Evolutionary conservation across 805 yeast genomes (phyloP), one percentile per base, ranked within the genome.

Genomic region (Metschnikowia henanensis): DNA sequence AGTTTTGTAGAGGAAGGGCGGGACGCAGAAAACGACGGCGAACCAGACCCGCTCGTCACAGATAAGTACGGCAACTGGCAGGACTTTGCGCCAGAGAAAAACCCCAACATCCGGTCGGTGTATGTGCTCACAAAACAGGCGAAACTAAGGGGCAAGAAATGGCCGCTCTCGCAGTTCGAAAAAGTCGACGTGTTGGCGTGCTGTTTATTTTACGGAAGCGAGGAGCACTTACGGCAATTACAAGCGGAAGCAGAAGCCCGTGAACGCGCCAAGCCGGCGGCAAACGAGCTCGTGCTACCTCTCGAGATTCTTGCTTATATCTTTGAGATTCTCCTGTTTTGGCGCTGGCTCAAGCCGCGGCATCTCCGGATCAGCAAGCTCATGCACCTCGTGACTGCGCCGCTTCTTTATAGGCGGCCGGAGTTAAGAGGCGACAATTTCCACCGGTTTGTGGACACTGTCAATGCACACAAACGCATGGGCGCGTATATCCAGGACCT

Each of bases 371-470:
- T 92, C 8, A 79, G 80, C 58, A 79, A 77, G 48, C 55, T 74
- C 4, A 80, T 91, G 68, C 84, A 86, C 60, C 46, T 59, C 25
- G 63, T 82, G 23, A 79, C 82, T 3, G 53, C 86, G n/a, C 86
- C 88, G 1, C 59, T 79, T 49, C 57, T 92, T 2, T 94, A 92
- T 63, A 58, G 65, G 4, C 55, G 66, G 13, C 98, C 98, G 0
- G 53, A 44, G 2, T 70, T 92, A 35, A 71, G 72, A 37, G 81
- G 94, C 4, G 69, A 72, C 41, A 91, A 90, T 61, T 91, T 89
- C 58, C 66, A 69, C 46, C 61, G 64, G 20, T 94, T 92, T 66
- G 92, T 90, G 33, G 87, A 84, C 7, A 67, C 88, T 0, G 70
- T 87, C 26, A 68, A 83, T 20, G 53, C 64, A 44, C 76, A 75